Conservation (phyloP, 2,329 filamentous ascomycete species). For the Scytalidium lignicola region DNA sequence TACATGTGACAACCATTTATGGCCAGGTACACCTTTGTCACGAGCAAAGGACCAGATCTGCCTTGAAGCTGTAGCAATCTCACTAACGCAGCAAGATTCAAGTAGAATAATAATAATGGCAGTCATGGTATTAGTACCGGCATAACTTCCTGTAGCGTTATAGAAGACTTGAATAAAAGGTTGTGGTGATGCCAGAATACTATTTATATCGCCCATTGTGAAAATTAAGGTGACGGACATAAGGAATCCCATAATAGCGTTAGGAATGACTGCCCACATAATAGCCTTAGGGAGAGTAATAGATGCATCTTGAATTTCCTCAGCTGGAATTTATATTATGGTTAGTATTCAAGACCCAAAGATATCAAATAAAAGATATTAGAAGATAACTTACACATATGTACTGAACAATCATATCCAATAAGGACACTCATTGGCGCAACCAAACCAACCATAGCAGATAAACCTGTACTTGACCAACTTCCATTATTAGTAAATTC, state of each 20-base stretch:
- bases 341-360: neutral
- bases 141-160: constrained; percentile 16
- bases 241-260: constrained; percentile 30
- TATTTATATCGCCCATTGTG: constrained; percentile 30
- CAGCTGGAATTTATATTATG: constrained; percentile 20
- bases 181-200: constrained; percentile 19
- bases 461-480: constrained; percentile 28
- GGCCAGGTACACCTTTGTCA: constrained; percentile 34
- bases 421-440: constrained; percentile 21
- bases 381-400: constrained; percentile 8
- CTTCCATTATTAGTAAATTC: constrained; percentile 26
- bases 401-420: constrained; percentile 17
- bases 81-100: constrained; percentile 31
- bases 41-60: constrained; percentile 35
- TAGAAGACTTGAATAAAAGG: constrained; percentile 29
- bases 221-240: constrained; percentile 35
- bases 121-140: constrained; percentile 41
- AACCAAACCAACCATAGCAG: constrained; percentile 32
- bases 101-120: constrained; percentile 34
- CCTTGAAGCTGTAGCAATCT: constrained; percentile 26
- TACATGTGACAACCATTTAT: constrained; percentile 26
- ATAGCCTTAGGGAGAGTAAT: constrained; percentile 32
- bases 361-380: neutral
- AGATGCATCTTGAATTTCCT: constrained; percentile 34
- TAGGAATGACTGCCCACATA: constrained; percentile 29